Conservation (phyloP, 2,329 filamentous ascomycete genomes). For the Beauveria sp. region DNA sequence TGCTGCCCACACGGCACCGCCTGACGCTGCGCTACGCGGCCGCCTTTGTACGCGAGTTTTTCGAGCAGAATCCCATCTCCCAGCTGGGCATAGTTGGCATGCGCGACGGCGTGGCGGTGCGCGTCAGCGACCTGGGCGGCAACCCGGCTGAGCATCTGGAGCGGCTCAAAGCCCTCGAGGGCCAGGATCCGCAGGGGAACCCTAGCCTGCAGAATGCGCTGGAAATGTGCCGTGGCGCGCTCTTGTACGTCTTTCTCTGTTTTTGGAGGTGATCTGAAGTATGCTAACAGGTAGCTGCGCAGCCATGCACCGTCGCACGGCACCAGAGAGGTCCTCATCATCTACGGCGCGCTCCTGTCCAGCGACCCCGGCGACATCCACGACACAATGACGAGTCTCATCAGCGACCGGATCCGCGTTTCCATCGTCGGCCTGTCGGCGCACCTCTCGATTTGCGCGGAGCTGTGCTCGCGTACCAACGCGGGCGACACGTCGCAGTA, state of each 20-base stretch:
- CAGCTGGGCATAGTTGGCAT: conserved; percentile 90
- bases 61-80: conserved; percentile 97
- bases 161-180: conserved; percentile 59
- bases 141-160: conserved; percentile 85
- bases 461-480: conserved; percentile 84
- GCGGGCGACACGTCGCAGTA: conserved; percentile 69
- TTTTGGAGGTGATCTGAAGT: background rate
- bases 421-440: conserved; percentile 85
- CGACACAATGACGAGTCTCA: conserved; percentile 72
- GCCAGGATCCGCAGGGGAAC: conserved; percentile 62
- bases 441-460: conserved; percentile 84
- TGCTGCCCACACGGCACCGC: conserved; percentile 79
- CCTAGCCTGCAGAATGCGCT: conserved; percentile 88
- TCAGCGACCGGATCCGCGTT: conserved; percentile 77
- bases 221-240: conserved; percentile 83
- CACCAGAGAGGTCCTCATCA: conserved; percentile 83
- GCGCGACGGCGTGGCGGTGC: conserved; percentile 80
- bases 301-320: conserved; percentile 89
- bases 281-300: conserved; percentile 14
- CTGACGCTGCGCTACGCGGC: conserved; percentile 75
- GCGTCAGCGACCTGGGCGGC: conserved; percentile 82
- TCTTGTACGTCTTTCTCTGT: conserved; percentile 53
- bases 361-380: conserved; percentile 94
- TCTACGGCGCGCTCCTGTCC: conserved; percentile 84
- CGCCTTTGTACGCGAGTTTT: conserved; percentile 88